phyloP scores from a whole-genome alignment of 352 stramenopile genomes.

The Pythium dissotocum region DNA sequence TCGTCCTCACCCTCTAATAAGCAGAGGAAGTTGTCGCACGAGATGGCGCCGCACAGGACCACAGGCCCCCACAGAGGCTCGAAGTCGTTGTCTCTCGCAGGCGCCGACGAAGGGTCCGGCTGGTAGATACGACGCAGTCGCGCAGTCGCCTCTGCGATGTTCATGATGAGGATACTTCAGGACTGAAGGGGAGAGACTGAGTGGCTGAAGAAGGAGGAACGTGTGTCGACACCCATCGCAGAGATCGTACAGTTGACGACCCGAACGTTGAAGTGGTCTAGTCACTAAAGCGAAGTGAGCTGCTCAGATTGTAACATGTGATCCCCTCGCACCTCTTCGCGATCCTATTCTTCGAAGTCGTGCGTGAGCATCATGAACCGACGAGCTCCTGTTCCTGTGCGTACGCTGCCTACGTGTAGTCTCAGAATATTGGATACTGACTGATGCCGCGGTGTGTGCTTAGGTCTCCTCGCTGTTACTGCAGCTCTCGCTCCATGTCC shows the following conservation, averaged over 20 bases:
- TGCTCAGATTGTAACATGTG: not conserved
- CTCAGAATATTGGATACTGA: not conserved
- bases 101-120: not conserved
- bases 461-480: constrained; percentile 55
- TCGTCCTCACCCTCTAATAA: constrained; percentile 11
- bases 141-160: not conserved
- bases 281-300: not conserved
- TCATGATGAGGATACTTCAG: not conserved
- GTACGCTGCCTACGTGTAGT: not conserved
- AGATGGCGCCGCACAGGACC: constrained; percentile 15
- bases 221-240: constrained; percentile 4
- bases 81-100: not conserved
- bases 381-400: not conserved
- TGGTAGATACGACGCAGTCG: not conserved
- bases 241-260: not conserved
- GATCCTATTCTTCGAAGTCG: not conserved
- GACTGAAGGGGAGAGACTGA: not conserved
- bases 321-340: not conserved
- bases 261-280: not conserved
- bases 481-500: constrained; percentile 70
- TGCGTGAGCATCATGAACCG: not conserved
- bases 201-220: not conserved
- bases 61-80: constrained; percentile 9
- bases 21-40: constrained; percentile 11
- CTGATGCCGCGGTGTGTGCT: not conserved